Evolutionary conservation across 2,329 filamentous ascomycete genomes (phyloP).

Genomic region (Dactylellina drechsleri): DNA sequence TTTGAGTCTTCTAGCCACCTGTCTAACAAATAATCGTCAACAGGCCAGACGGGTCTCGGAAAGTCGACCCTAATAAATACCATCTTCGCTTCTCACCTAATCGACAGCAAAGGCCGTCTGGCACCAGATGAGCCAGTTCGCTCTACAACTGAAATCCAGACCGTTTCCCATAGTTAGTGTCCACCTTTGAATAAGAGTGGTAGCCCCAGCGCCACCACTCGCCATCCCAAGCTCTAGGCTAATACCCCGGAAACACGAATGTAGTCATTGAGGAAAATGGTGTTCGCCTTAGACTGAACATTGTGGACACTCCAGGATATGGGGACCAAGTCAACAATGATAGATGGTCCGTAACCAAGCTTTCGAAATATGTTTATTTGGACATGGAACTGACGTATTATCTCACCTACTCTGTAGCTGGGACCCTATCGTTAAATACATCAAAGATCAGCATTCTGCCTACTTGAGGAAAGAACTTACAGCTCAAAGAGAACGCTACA

Average conservation of each 20-base stretch:
- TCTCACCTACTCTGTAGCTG: conserved; percentile 67
- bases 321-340: conserved; percentile 99
- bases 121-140: conserved; percentile 91
- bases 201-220: neutral
- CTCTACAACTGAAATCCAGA: conserved; percentile 96
- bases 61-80: conserved; percentile 99
- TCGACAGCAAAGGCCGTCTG: conserved; percentile 97
- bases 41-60: conserved; percentile 97
- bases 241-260: neutral
- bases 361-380: neutral
- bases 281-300: conserved; percentile 95
- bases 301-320: conserved; percentile 98
- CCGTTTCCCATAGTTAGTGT: conserved; percentile 81
- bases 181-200: neutral
- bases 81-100: conserved; percentile 99
- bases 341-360: conserved; percentile 72
- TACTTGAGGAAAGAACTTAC: conserved; percentile 99
- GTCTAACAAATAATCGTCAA: conserved; percentile 5
- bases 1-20: neutral
- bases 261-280: conserved; percentile 97
- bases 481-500: conserved; percentile 97
- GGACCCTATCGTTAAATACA: conserved; percentile 99
- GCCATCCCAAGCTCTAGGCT: neutral
- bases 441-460: conserved; percentile 99
- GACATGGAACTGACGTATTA: neutral